Conservation (phyloP, 2,329 filamentous ascomycete species). For the Penicillium verrucosum region DNA sequence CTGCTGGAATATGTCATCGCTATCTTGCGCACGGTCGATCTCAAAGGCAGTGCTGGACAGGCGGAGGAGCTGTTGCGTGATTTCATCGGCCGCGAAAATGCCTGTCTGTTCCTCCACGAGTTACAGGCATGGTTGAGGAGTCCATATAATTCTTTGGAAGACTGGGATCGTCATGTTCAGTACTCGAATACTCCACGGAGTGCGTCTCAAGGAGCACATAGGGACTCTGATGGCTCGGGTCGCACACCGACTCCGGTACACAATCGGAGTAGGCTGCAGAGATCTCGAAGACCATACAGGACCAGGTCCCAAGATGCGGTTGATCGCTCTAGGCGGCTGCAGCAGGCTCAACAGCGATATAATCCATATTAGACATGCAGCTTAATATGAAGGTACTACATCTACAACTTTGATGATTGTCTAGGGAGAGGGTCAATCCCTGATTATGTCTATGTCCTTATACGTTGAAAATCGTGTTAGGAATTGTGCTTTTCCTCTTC, state of each 20-base stretch:
- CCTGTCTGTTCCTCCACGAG: conserved; percentile 79
- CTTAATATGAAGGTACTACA: not conserved
- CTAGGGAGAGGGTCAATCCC: not conserved
- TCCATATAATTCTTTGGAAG: conserved; percentile 66
- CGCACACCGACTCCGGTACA: conserved; percentile 4
- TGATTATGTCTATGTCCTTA: no score
- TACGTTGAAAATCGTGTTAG: not conserved
- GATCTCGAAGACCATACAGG: not conserved
- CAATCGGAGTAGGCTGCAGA: not conserved
- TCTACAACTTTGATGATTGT: not conserved
- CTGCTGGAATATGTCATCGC: conserved; percentile 81
- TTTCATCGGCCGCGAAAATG: conserved; percentile 71
- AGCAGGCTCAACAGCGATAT: conserved; percentile 9
- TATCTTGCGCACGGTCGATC: conserved; percentile 76
- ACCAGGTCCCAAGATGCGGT: not conserved
- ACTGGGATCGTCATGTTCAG: conserved; percentile 79
- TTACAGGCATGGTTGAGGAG: conserved; percentile 78
- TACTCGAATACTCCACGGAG: conserved; percentile 49
- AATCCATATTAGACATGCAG: not conserved
- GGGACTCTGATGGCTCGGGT: conserved; percentile 6
- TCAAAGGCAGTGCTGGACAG: conserved; percentile 72
- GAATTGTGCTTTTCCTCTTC: not conserved
- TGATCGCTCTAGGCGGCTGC: conserved; percentile 3
- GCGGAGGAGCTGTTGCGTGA: conserved; percentile 76
- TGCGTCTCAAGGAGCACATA: not conserved